Evolutionary conservation across 1,139 yeast genomes (phyloP), one percentile per base, ranked within the genome.

Genomic region (Trichomonascaceae sp.): DNA sequence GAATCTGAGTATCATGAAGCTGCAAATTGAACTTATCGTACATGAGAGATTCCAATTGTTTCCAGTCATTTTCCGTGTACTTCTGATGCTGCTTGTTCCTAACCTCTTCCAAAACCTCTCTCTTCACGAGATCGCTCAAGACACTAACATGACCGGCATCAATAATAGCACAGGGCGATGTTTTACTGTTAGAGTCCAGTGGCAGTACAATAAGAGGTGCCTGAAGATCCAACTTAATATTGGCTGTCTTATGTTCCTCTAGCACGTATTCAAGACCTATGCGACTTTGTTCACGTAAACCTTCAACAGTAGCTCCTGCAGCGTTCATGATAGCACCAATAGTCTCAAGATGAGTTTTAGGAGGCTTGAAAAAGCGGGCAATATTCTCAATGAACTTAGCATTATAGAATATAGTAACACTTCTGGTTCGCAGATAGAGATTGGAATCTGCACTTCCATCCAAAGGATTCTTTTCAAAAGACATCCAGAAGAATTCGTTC

Each of bases 61-160:
- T 73, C 84, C 93, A 85, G 66, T 90, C 96, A 0, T 79, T 78
- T n/a, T 79, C 80, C 1, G 83, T 80, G 67, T 90, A 90, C 57
- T 78, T 81, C 49, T 80, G 80, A 6, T 81, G 77, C 45, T 78
- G 75, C 66, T 88, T 83, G 8, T 81, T 74, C 63, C 85, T 89
- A 52, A 91, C 81, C 58, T 85, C 85, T 52, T 85, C 84, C 43
- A 90, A 80, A 51, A 81, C 82, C 2, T 80, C 78, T 61, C 81
- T 81, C 50, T 88, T 88, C 1, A 85, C 96, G 48, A 91, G 76
- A 60, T 90, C 93, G 67, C 96, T 88, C 1, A 77, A 73, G 7
- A 93, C 83, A 63, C 91, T 84, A 38, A 95, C 85, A 68, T 93
- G 97, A 64, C 99, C 99, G 13, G 98, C 97, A 77, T 95, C 99